Base-by-base conservation (phyloP, 192 early-diverging fungal species). In the Mortierella alpina region DNA sequence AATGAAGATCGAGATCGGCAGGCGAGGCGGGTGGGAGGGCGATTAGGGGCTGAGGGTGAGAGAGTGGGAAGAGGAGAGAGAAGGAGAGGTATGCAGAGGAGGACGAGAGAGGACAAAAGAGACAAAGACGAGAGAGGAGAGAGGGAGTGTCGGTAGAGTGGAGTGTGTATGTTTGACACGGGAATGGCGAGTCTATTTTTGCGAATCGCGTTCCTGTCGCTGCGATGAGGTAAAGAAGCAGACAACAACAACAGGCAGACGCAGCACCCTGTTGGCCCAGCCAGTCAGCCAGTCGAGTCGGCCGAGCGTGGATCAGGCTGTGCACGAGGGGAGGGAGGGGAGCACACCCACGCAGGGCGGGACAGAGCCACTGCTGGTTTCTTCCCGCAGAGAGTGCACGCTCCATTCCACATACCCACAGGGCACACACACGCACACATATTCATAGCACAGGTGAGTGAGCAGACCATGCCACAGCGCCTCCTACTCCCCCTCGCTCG, bases 71-170 rank as follows among this genome's bases (percentile, higher is more conserved):
- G 22, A 49, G 41, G 0, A 48, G 42, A 48, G 14, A 68, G 60
- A 51, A 60, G 58, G 48, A 55, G 49, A n/a, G 46, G 47, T 41
- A 42, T 11, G 61, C 39, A 57, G 39, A 31, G 42, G 17, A 44
- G 39, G 20, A 48, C 6, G 70, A 41, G 15, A 46, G 48, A 7
- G 22, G n/a, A 48, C 31, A 47, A 60, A 44, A 48, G 49, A 12
- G 42, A 67, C 45, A 22, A 47, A 40, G 22, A 55, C 15, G 57
- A 66, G 54, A 51, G 61, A 67, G 57, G 64, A 42, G n/a, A 65
- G 31, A 49, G 42, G 49, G 39, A 50, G 42, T n/a, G n/a, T n/a
- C n/a, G n/a, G n/a, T n/a, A n/a, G n/a, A n/a, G n/a, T n/a, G n/a
- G n/a, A n/a, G n/a, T n/a, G n/a, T n/a, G n/a, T n/a, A n/a, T 55